Evolutionary conservation across 75 land plant genomes (phyloP).

Genomic region (Picea glauca): DNA sequence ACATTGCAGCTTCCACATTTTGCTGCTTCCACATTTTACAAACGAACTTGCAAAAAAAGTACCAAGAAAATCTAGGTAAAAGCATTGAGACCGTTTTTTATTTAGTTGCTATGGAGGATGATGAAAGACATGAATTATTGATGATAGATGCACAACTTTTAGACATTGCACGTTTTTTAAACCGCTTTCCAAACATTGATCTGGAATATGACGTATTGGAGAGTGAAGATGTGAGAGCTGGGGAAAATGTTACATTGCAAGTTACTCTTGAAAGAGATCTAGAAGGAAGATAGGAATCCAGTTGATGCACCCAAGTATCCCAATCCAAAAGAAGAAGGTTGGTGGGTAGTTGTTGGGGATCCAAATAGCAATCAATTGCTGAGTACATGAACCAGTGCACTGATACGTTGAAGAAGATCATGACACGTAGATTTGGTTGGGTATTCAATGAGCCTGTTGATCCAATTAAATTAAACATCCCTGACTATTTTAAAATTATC

Average conservation of each 20-base stretch:
- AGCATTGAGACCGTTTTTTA: conserved; percentile 79
- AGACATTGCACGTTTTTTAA: conserved; percentile 78
- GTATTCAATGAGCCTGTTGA: too few species aligned
- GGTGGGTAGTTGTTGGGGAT: conserved; percentile 97
- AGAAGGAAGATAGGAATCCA: conserved; percentile 66
- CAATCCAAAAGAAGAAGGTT: conserved; percentile 42
- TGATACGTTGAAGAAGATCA: too few species aligned
- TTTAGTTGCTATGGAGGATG: conserved; percentile 91
- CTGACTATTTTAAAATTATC: too few species aligned
- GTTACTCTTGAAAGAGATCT: conserved; percentile 81
- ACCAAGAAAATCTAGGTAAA: conserved; percentile 71
- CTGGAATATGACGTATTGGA: conserved; percentile 66
- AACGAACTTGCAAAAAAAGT: conserved; percentile 76
- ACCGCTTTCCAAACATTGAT: conserved; percentile 88
- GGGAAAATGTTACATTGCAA: conserved; percentile 63
- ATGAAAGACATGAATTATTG: conserved; percentile 78
- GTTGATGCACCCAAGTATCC: conserved; percentile 89
- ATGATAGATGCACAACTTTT: conserved; percentile 76
- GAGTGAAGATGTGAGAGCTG: conserved; percentile 54
- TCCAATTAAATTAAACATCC: too few species aligned
- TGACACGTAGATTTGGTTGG: too few species aligned
- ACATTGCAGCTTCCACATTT: background rate
- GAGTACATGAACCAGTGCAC: too few species aligned
- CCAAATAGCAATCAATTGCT: conserved; percentile 31
- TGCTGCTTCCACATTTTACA: conserved; percentile 92